Evolutionary conservation across 192 early-diverging fungal genomes (phyloP).

Genomic region (Podila epicladia): DNA sequence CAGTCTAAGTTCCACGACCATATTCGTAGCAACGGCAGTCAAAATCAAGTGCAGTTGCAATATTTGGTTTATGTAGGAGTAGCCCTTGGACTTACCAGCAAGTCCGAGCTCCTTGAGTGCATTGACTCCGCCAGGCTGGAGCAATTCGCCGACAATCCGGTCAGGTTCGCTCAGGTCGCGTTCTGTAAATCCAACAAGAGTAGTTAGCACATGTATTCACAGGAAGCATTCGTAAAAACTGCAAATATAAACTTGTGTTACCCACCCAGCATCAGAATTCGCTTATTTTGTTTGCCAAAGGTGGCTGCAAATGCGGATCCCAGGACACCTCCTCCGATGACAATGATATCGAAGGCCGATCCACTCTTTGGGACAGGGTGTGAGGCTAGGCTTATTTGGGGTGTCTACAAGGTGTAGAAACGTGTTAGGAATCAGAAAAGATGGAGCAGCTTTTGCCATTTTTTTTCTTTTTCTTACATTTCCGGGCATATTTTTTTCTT

Average conservation of each 20-base stretch:
- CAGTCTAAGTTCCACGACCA: conserved; percentile 77
- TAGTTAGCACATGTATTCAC: background rate
- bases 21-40: conserved; percentile 64
- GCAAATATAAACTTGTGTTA: no score
- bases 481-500: background rate
- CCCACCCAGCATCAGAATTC: conserved; percentile 23
- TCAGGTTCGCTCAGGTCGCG: conserved; percentile 93
- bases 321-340: conserved; percentile 24
- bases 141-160: conserved; percentile 96
- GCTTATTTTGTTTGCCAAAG: conserved; percentile 26
- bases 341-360: conserved; percentile 20
- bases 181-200: conserved; percentile 55
- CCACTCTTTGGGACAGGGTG: conserved; percentile 13
- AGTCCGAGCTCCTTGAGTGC: conserved; percentile 84
- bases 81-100: conserved; percentile 92
- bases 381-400: conserved; percentile 1
- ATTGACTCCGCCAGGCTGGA: conserved; percentile 94
- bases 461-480: background rate
- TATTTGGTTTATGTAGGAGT: conserved; percentile 59
- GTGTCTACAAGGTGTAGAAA: background rate
- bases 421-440: background rate
- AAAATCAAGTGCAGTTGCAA: background rate
- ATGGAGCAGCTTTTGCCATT: background rate
- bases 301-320: conserved; percentile 22
- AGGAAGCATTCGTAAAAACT: no score